phyloP scores from a whole-genome alignment of 352 stramenopile genomes.

The Globisporangium polare region DNA sequence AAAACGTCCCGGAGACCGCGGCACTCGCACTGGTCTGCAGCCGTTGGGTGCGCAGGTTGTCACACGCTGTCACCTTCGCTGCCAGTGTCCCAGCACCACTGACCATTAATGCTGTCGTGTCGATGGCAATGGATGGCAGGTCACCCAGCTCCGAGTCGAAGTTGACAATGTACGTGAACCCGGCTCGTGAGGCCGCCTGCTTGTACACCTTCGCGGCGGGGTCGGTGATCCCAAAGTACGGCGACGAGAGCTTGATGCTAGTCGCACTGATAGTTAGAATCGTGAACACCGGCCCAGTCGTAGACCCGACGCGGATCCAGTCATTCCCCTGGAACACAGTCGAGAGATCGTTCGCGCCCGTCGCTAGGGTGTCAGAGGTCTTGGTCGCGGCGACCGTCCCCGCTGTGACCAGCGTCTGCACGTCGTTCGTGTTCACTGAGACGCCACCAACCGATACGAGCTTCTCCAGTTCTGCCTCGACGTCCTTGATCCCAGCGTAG shows the following conservation, averaged over 20 bases:
- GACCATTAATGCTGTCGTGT: slow-evolving; percentile 46
- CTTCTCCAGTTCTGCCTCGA: slow-evolving; percentile 78
- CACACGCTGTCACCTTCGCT: slow-evolving; percentile 78
- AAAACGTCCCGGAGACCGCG: slow-evolving; percentile 83
- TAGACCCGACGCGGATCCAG: slow-evolving; percentile 90
- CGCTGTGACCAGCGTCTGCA: slow-evolving; percentile 50
- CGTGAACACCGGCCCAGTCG: slow-evolving; percentile 82
- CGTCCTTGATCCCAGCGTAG: slow-evolving; percentile 76
- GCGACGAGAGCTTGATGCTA: slow-evolving; percentile 83
- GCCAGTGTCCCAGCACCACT: slow-evolving; percentile 22
- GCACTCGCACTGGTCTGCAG: slow-evolving; percentile 47
- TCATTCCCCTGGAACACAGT: slow-evolving; percentile 74
- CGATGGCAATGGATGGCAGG: slow-evolving; percentile 41
- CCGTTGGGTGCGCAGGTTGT: slow-evolving; percentile 78
- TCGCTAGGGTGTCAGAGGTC: slow-evolving; percentile 69
- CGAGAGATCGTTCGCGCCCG: slow-evolving; percentile 46
- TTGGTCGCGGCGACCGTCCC: slow-evolving; percentile 72
- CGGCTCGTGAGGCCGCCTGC: slow-evolving; percentile 43
- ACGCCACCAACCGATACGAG: slow-evolving; percentile 82
- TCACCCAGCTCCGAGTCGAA: slow-evolving; percentile 80
- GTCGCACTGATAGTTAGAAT: slow-evolving; percentile 59
- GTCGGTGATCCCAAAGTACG: slow-evolving; percentile 68
- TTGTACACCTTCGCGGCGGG: slow-evolving; percentile 75
- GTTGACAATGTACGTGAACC: slow-evolving; percentile 65
- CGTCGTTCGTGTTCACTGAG: slow-evolving; percentile 87